Evolutionary conservation across 2,329 filamentous ascomycete species (phyloP).

Genomic region (Ophioceras dolichostomum): DNA sequence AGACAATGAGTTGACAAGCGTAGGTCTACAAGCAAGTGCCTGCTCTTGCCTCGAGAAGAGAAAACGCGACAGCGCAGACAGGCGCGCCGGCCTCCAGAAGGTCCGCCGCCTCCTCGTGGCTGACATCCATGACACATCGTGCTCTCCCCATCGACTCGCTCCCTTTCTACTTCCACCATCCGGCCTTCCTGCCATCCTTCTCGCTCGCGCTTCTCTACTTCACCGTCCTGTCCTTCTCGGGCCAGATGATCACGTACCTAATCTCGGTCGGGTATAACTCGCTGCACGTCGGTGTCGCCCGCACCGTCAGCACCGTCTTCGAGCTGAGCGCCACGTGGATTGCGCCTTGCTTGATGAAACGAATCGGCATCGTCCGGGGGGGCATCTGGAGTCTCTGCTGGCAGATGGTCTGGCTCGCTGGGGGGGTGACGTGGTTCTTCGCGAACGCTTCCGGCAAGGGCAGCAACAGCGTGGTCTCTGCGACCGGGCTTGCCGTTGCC

Average conservation of each 20-base stretch:
- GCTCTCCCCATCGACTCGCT: slow-evolving; percentile 15
- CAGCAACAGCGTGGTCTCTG: slow-evolving; percentile 21
- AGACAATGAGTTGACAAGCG: neutral
- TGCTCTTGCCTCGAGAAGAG: slow-evolving; percentile 4
- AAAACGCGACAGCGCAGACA: neutral
- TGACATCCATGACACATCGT: slow-evolving; percentile 4
- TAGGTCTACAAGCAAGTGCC: slow-evolving; percentile 14
- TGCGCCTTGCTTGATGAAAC: slow-evolving; percentile 40
- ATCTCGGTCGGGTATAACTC: slow-evolving; percentile 30
- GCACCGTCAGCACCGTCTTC: slow-evolving; percentile 37
- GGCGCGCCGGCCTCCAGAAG: neutral
- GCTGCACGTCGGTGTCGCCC: slow-evolving; percentile 34
- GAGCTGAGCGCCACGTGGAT: slow-evolving; percentile 51
- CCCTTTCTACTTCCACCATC: slow-evolving; percentile 36
- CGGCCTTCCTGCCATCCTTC: slow-evolving; percentile 48
- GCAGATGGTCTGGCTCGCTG: slow-evolving; percentile 46
- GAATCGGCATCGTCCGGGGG: slow-evolving; percentile 45
- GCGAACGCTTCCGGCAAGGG: slow-evolving; percentile 22
- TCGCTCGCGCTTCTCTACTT: slow-evolving; percentile 47
- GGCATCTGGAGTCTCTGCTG: slow-evolving; percentile 61
- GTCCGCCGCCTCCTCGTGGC: neutral
- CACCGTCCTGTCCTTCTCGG: slow-evolving; percentile 45
- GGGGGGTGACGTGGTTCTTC: slow-evolving; percentile 20
- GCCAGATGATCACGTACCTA: slow-evolving; percentile 54
- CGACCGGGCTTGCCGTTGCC: slow-evolving; percentile 33